Conservation (phyloP, 75 land plant species). For the Gnetum montanum region DNA sequence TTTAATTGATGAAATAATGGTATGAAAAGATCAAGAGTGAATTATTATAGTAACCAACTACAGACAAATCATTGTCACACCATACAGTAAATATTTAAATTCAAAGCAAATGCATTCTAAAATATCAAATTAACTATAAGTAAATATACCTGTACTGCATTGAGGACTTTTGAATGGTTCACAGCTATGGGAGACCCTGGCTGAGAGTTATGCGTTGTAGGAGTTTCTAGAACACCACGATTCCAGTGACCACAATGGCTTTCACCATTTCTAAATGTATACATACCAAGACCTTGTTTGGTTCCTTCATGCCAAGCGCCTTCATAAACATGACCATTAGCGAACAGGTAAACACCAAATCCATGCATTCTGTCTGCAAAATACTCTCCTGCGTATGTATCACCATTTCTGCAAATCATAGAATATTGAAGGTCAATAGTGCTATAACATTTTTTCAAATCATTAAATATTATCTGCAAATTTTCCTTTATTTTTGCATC, state of each 20-base stretch:
- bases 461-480: too few species aligned
- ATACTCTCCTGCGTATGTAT: conserved; percentile 73
- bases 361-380: conserved; percentile 81
- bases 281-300: conserved; percentile 65
- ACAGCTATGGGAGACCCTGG: conserved; percentile 43
- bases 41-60: too few species aligned
- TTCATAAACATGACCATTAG: conserved; percentile 70
- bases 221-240: conserved; percentile 37
- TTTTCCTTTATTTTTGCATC: too few species aligned
- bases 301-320: conserved; percentile 84
- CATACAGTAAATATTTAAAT: too few species aligned
- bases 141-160: conserved; percentile 71
- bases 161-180: conserved; percentile 58
- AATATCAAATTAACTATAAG: too few species aligned
- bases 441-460: too few species aligned
- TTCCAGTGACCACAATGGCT: conserved; percentile 71
- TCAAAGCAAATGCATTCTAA: too few species aligned
- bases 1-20: too few species aligned
- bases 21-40: too few species aligned
- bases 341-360: conserved; percentile 69
- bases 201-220: conserved; percentile 28
- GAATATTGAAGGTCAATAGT: too few species aligned
- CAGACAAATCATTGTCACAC: too few species aligned
- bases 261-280: conserved; percentile 69
- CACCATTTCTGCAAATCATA: conserved; percentile 78